Evolutionary conservation across 176 grass and related monocot genomes (phyloP), one percentile per base, ranked within the genome.

Genomic region (Pontederia paniculata): DNA sequence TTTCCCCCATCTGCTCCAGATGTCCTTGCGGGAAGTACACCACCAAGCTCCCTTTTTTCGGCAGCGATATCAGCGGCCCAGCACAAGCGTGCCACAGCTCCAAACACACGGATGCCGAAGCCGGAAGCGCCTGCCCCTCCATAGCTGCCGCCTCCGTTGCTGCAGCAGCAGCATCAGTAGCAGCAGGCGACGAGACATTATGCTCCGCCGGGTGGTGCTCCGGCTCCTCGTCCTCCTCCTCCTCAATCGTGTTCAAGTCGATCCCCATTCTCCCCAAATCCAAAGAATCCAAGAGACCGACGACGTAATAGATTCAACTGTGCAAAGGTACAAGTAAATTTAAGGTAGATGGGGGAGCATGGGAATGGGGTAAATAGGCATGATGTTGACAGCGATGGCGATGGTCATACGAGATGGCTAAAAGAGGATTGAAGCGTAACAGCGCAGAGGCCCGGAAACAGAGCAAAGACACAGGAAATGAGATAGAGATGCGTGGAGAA

Each of bases 161-260:
- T 25, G 4, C 21, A 17, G 67, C 10, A 11, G 10, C 18, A 55
- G 53, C 17, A 12, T 9, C 53, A 50, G 23, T 8, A 21, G 9
- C 51, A 37, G 9, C 51, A 37, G 28, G 4, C 28, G 28, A 37
- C 28, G 28, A 37, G 28, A 5, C 7, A 3, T 37, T 5, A 6
- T 6, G 28, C 28, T 6, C 51, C 9, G 63, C 23, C 23, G 31
- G 23, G 12, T 19, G 23, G 12, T 19, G 48, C 63, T 67, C 63
- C 23, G 63, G 48, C 63, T 55, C 68, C 68, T 78, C 79, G 62
- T 81, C 86, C 64, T 78, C 84, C 23, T 89, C 86, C 61, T 54
- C 83, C 48, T 83, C 79, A 14, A 83, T 73, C 12, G 76, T 79
- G 84, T 83, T 83, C 63, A 88, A 73, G 62, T 86, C 83, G 60